These are phyloP conservation scores for Carpinus fangiana DNA, from an alignment of 306 rosid species.

Conservation along the genomic window DNA sequence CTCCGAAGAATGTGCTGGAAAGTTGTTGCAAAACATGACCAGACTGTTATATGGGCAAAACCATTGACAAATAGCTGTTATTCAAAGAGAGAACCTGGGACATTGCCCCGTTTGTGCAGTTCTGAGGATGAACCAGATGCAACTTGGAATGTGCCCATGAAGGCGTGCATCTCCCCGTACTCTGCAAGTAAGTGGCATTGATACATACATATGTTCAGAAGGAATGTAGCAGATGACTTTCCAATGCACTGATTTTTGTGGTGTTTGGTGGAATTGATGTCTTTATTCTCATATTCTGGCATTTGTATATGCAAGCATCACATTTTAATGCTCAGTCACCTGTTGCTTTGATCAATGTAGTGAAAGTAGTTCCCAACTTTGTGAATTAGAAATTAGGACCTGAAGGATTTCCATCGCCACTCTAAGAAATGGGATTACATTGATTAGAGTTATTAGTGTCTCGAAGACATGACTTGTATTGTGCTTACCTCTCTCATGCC, in stretches of 20 bases:
- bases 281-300: background rate
- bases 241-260: background rate
- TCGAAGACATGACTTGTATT: background rate
- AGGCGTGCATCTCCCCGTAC: constrained; percentile 52
- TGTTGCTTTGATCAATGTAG: background rate
- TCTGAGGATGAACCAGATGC: constrained; percentile 46
- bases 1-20: constrained; percentile 59
- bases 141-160: constrained; percentile 61
- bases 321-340: background rate
- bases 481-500: background rate
- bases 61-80: constrained; percentile 57
- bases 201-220: background rate
- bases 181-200: constrained; percentile 47
- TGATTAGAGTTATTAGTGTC: background rate
- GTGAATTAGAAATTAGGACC: background rate
- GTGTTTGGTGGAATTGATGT: background rate
- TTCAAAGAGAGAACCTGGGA: constrained; percentile 45
- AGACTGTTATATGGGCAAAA: constrained; percentile 63
- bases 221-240: background rate
- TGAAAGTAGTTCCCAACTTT: background rate
- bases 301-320: background rate
- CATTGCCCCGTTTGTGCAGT: constrained; percentile 46
- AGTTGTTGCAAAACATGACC: constrained; percentile 51
- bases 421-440: background rate
- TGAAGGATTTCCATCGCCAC: background rate